Evolutionary conservation across 352 stramenopile species (phyloP), one percentile per base, ranked within the genome.

Genomic region (Halophytophthora batemanensis): DNA sequence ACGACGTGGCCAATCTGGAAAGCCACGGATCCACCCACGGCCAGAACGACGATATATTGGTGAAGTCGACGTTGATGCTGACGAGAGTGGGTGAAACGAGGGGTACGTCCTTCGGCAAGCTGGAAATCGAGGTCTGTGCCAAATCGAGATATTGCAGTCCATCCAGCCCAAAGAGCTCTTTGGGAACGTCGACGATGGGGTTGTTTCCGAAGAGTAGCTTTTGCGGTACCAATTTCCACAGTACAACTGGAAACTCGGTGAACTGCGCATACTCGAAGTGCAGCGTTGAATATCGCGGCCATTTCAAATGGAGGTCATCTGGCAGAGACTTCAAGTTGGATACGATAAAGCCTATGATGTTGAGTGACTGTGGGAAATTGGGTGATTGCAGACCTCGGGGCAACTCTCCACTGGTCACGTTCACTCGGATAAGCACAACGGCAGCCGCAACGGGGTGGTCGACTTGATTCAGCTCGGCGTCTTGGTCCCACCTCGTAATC

Each of bases 1-100:
- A 36, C 5, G 43, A n/a, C 37, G 45, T 49, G n/a, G 35, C 46
- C 36, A 48, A 51, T 35, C 46, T 41, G 8, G 46, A 13, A 3
- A 63, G 13, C 61, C 61, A 69, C 14, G 48, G 45, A 6, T 69
- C 61, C 7, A 66, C 45, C 61, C 56, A 69, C n/a, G 56, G 36
- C 19, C 50, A 56, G 21, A 69, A 63, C 7, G 33, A 50, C n/a
- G 56, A 63, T 15, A 69, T 56, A 19, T 66, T 59, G 8, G 61
- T 66, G 1, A 10, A 42, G 31, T 49, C 61, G 2, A 69, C 13
- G 36, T 63, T 66, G 7, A 69, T 46, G 15, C 58, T 53, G 4
- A 66, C 18, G 0, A 66, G 47, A 45, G 53, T 41, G 46, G 54
- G 61, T 29, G 48, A 31, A 37, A 66, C 15, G 6, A 43, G 3